These are phyloP conservation scores for Breviolum minutum DNA, from an alignment of 73 alveolate species.

Conservation along the genomic window DNA sequence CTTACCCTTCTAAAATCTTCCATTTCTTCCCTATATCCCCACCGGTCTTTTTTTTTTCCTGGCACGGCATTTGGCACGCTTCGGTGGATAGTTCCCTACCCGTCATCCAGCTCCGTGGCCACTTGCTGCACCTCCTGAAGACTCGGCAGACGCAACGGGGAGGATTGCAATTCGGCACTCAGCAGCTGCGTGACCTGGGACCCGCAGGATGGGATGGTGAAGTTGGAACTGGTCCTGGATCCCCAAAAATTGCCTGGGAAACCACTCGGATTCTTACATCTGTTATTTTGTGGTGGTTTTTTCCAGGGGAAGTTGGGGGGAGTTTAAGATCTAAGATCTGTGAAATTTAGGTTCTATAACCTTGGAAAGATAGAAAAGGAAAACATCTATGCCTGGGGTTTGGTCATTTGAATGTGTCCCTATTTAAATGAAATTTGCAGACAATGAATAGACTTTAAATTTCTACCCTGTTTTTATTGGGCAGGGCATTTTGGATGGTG, in stretches of 20 bases:
- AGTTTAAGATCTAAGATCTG: too few relatives aligned
- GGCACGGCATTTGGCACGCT: not conserved
- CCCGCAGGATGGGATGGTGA: too few relatives aligned
- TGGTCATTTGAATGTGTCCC: not conserved
- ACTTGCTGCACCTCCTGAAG: constrained; percentile 16
- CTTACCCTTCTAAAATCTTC: not conserved
- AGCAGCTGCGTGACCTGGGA: constrained; percentile 59
- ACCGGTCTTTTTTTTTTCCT: not conserved
- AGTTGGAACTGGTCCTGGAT: too few relatives aligned
- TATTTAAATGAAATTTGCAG: not conserved
- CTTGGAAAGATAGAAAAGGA: too few relatives aligned
- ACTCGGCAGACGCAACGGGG: constrained; percentile 14
- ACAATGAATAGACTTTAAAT: too few relatives aligned
- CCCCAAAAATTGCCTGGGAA: not conserved
- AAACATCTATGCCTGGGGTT: too few relatives aligned
- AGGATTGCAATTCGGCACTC: not conserved
- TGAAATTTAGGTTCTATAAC: too few relatives aligned
- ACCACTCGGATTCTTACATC: not conserved
- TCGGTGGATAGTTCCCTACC: not conserved
- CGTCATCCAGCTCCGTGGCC: not conserved
- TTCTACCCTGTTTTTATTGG: too few relatives aligned
- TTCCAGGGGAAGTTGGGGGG: too few relatives aligned
- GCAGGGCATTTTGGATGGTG: too few relatives aligned
- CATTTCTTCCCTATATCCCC: not conserved
- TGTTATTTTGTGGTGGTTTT: too few relatives aligned